Evolutionary conservation across 2,329 filamentous ascomycete species (phyloP), one percentile per base, ranked within the genome.

Genomic region (Alternaria metachromatica): DNA sequence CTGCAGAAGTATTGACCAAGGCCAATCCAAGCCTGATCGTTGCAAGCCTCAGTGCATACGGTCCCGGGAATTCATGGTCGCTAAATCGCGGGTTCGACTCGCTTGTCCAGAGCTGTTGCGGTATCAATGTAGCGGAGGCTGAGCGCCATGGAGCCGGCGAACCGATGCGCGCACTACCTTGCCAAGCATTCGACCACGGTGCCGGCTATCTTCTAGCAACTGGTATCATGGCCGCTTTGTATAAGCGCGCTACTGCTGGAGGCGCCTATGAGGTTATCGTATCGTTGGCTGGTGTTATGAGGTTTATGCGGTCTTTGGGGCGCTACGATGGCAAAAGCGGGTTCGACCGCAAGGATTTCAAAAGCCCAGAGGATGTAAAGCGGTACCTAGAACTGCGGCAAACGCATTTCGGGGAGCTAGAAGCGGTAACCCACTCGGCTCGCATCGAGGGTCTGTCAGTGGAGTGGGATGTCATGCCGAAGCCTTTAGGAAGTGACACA

Each of bases 111-210:
- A 86, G 86, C 8, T 86, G 83, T 58, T 83, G 84, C 0, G 87
- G 87, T 0, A 82, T 88, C 73, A 88, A 88, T 48, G 78, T 86
- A 2, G 84, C 84, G 0, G 87, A 89, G 68, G 86, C 86, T 0
- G 79, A 84, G 59, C 80, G 83, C 49, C 82, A 72, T 21, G 82
- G 78, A 3, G 62, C 71, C 0, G 80, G 79, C 0, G 82, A 83
- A 50, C 58, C 76, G 0, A 82, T 83, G 0, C 80, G 81, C 1
- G 76, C 82, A 0, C 76, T 83, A 30, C 87, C 87, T 0, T 87
- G 84, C 58, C 87, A 89, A 72, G 86, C 84, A 0, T 79, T 89
- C 0, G 87, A 89, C 69, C 86, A 89, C 63, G 85, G 82, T 0
- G 81, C 81, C 0, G 87, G 87, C 0, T 88, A 86, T 58, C 78